phyloP scores from a whole-genome alignment of 2,329 filamentous ascomycete species.

The Lasiodiplodia citricola region DNA sequence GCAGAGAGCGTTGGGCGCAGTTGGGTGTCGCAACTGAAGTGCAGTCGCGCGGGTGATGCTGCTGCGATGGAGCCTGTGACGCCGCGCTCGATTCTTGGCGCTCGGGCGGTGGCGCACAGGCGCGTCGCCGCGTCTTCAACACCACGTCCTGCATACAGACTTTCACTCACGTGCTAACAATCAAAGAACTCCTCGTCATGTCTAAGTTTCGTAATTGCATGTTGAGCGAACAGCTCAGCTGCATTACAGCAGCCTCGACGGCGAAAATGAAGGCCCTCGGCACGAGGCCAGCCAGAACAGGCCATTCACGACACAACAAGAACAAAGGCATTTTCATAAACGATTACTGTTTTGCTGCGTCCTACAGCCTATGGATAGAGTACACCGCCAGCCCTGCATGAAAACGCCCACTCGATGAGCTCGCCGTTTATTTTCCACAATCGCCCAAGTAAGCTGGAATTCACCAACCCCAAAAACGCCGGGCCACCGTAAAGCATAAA shows the following conservation, averaged over 20 bases:
- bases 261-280: neutral
- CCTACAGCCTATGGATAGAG: conserved; percentile 8
- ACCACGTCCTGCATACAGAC: neutral
- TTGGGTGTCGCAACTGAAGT: conserved; percentile 14
- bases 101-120: conserved; percentile 1
- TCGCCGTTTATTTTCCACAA: conserved; percentile 4
- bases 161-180: neutral
- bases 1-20: neutral
- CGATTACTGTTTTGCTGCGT: conserved; percentile 2
- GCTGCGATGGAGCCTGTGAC: conserved; percentile 24
- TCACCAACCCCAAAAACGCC: conserved; percentile 12
- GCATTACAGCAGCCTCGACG: neutral
- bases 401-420: neutral
- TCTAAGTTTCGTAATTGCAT: neutral
- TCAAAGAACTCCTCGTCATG: neutral
- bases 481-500: conserved; percentile 8
- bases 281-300: neutral
- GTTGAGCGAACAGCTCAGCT: neutral
- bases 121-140: conserved; percentile 6
- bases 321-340: neutral
- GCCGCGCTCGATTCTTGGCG: conserved; percentile 15
- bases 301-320: neutral
- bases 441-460: conserved; percentile 2
- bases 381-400: conserved; percentile 14
- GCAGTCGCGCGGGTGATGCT: conserved; percentile 20